Conservation (phyloP, 2,329 filamentous ascomycete genomes). For the Cladosporium sp. region DNA sequence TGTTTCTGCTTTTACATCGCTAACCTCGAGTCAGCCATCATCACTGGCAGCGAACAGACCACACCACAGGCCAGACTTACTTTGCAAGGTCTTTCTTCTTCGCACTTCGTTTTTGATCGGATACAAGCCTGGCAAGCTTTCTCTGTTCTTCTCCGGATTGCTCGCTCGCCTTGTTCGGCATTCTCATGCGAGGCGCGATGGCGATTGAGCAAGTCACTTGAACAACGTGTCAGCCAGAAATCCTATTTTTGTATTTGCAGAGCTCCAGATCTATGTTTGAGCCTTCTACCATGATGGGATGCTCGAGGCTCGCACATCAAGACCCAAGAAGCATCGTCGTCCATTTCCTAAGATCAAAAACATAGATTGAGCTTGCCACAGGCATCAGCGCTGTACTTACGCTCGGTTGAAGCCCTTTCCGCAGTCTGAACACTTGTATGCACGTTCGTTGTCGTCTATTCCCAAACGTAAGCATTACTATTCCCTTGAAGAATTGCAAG, state of each 20-base stretch:
- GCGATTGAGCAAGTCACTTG: conserved; percentile 29
- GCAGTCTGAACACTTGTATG: conserved; percentile 28
- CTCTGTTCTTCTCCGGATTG: conserved; percentile 26
- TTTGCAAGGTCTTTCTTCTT: conserved; percentile 30
- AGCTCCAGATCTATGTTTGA: not conserved
- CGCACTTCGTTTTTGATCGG: conserved; percentile 31
- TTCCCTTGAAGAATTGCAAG: not conserved
- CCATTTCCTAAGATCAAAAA: not conserved
- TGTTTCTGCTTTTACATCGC: conserved; percentile 27
- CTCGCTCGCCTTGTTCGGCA: conserved; percentile 23
- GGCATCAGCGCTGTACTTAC: not conserved
- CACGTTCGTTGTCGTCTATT: conserved; percentile 29
- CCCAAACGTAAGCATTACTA: not conserved
- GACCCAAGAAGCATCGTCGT: not conserved
- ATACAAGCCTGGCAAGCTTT: conserved; percentile 30
- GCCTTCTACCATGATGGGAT: not conserved
- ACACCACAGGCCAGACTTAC: not conserved
- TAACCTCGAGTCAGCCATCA: not conserved
- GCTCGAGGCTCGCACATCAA: not conserved
- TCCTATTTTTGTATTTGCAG: not conserved
- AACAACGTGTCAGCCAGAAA: not conserved
- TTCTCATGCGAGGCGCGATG: conserved; percentile 30
- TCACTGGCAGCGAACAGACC: not conserved
- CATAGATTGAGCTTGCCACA: not conserved
- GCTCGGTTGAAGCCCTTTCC: conserved; percentile 33